phyloP scores from a whole-genome alignment of 768 basidiomycete species.

The Cystoderma amianthinum region DNA sequence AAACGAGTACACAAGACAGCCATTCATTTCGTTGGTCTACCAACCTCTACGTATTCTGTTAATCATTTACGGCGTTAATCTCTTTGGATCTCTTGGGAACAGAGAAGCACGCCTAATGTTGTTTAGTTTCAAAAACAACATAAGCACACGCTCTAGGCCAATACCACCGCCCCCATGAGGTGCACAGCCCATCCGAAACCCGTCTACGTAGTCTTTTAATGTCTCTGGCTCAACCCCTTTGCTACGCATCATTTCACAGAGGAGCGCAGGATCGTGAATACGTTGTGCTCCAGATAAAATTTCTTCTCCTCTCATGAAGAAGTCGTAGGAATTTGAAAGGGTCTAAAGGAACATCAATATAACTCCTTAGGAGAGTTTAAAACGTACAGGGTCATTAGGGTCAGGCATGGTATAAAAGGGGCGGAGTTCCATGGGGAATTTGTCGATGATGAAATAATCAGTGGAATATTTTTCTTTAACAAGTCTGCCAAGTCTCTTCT shows the following conservation, averaged over 20 bases:
- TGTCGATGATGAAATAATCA: constrained; percentile 99
- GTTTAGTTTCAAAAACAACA: constrained; percentile 96
- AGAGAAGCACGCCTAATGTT: constrained; percentile 90
- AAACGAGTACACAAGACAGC: no score
- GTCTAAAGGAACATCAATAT: constrained; percentile 33
- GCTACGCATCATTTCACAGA: constrained; percentile 77
- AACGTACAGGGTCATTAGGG: constrained; percentile 74
- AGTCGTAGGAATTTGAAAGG: constrained; percentile 97
- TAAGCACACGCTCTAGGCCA: constrained; percentile 90
- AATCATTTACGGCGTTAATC: constrained; percentile 58
- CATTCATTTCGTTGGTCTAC: no score
- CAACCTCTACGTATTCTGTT: neutral
- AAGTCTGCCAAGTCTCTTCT: constrained; percentile 85
- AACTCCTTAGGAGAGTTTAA: neutral
- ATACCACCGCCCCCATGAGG: constrained; percentile 98
- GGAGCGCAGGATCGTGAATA: constrained; percentile 83
- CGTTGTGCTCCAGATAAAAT: constrained; percentile 98
- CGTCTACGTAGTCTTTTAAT: constrained; percentile 92
- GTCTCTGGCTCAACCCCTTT: constrained; percentile 87
- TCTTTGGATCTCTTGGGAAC: constrained; percentile 96
- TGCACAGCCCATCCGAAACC: constrained; percentile 89
- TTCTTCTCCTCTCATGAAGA: constrained; percentile 99
- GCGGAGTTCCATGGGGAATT: constrained; percentile 92
- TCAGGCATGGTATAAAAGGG: constrained; percentile 99
- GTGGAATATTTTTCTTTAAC: constrained; percentile 93